Percentiles rank a stretch among this genome's conserved stretches.
Conservation (phyloP, 1,139 yeast species). For the Yamadazyma songkhlaensis region DNA sequence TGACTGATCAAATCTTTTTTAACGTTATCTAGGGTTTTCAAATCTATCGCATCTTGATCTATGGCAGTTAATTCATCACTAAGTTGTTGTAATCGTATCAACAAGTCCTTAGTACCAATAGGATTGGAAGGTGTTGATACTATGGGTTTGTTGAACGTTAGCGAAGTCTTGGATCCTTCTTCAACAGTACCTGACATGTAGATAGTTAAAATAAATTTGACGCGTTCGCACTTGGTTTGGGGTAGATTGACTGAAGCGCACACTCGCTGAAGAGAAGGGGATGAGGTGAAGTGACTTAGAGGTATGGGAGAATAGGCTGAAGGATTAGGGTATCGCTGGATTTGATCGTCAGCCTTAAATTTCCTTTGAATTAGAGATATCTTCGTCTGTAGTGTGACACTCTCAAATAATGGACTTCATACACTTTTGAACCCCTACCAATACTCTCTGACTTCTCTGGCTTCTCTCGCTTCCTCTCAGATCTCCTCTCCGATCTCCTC, state of each 20-base stretch:
- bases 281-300: not conserved
- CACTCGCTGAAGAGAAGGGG: too few species aligned
- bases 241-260: too few species aligned
- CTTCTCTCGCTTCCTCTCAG: too few species aligned
- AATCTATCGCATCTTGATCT: slow-evolving; percentile 59
- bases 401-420: too few species aligned
- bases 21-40: slow-evolving; percentile 40
- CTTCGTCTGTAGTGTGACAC: too few species aligned
- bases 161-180: not conserved
- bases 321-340: not conserved
- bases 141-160: slow-evolving; percentile 40
- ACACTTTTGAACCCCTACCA: too few species aligned
- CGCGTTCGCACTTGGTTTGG: slow-evolving; percentile 2
- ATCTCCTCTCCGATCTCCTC: too few species aligned
- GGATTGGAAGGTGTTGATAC: slow-evolving; percentile 53
- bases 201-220: slow-evolving; percentile 1
- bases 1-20: slow-evolving; percentile 54
- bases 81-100: slow-evolving; percentile 39
- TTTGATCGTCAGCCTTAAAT: not conserved
- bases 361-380: too few species aligned
- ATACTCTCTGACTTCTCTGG: too few species aligned
- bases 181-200: not conserved
- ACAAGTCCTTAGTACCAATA: slow-evolving; percentile 59
- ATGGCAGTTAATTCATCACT: slow-evolving; percentile 60
- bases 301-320: not conserved